Conservation (phyloP, 163 green algal genomes). For the Prototheca stagnorum region DNA sequence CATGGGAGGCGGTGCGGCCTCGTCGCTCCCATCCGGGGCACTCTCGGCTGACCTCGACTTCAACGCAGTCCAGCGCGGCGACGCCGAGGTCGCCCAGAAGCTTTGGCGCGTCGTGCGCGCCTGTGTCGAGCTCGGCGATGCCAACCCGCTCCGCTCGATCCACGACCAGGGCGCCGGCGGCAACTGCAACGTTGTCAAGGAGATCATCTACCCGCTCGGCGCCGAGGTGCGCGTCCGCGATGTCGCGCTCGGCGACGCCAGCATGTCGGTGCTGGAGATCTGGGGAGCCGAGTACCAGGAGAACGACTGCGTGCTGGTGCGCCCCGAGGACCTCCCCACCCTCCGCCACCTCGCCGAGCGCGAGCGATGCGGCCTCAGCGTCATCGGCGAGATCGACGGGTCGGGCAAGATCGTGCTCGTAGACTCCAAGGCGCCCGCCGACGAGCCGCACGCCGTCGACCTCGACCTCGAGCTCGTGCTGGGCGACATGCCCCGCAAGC, state of each 20-base stretch:
- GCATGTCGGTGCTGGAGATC: conserved; percentile 92
- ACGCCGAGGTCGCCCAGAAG: conserved; percentile 96
- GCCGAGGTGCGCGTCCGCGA: conserved; percentile 83
- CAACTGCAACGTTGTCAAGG: conserved; percentile 99
- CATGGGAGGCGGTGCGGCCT: conserved; percentile 92
- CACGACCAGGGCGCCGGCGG: conserved; percentile 94
- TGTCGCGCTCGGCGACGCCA: conserved; percentile 80
- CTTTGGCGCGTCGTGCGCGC: conserved; percentile 88
- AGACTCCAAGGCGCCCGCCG: conserved; percentile 38
- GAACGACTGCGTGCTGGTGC: conserved; percentile 91
- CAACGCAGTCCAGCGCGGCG: conserved; percentile 91
- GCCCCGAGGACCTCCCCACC: conserved; percentile 40
- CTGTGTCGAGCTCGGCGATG: conserved; percentile 85
- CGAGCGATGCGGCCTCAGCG: conserved; percentile 81
- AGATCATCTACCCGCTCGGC: conserved; percentile 97
- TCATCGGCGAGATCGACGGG: conserved; percentile 84
- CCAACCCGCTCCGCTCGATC: conserved; percentile 93
- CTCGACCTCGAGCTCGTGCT: conserved; percentile 84
- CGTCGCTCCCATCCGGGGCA: conserved; percentile 54
- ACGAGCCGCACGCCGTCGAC: conserved; percentile 56
- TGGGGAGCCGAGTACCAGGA: conserved; percentile 98
- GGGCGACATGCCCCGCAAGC: conserved; percentile 94
- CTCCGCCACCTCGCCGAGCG: conserved; percentile 73
- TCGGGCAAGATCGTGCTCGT: conserved; percentile 58
- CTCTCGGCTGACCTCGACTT: conserved; percentile 91